Conservation (phyloP, 176 grass and related monocot genomes). For the Poa pratensis region DNA sequence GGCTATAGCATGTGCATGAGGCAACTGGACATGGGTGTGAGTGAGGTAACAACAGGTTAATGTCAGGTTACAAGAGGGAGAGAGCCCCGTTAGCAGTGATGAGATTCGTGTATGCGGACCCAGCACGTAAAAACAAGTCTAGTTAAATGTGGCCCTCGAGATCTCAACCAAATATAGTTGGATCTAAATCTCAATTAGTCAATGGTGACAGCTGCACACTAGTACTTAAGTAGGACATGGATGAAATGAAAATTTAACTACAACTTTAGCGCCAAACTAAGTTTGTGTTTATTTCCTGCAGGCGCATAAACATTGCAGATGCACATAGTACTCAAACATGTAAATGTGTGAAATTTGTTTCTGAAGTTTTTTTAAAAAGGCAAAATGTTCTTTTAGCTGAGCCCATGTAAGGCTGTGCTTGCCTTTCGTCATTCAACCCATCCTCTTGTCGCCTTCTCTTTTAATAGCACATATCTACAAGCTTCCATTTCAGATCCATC, state of each 20-base stretch:
- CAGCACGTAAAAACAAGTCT: neutral
- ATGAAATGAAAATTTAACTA: neutral
- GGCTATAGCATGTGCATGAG: neutral
- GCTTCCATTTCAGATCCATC: no score
- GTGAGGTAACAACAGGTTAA: neutral
- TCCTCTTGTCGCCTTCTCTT: neutral
- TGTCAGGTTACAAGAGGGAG: neutral
- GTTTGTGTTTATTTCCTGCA: neutral
- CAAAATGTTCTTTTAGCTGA: neutral
- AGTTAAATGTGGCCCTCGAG: neutral
- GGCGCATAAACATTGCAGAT: neutral
- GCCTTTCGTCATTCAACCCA: neutral
- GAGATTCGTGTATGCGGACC: neutral
- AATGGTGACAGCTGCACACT: neutral
- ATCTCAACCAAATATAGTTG: slow-evolving; percentile 1
- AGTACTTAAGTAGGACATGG: neutral
- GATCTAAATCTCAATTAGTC: neutral
- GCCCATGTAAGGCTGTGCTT: neutral
- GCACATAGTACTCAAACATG: neutral
- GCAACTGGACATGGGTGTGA: neutral
- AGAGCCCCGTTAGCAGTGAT: neutral
- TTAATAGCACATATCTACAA: no score
- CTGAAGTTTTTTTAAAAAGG: neutral
- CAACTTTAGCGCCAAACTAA: neutral
- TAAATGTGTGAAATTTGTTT: neutral